These are phyloP conservation scores for Ceratorhiza oryzae-sativae DNA, from an alignment of 1,284 basidiomycete species.

Conservation along the genomic window DNA sequence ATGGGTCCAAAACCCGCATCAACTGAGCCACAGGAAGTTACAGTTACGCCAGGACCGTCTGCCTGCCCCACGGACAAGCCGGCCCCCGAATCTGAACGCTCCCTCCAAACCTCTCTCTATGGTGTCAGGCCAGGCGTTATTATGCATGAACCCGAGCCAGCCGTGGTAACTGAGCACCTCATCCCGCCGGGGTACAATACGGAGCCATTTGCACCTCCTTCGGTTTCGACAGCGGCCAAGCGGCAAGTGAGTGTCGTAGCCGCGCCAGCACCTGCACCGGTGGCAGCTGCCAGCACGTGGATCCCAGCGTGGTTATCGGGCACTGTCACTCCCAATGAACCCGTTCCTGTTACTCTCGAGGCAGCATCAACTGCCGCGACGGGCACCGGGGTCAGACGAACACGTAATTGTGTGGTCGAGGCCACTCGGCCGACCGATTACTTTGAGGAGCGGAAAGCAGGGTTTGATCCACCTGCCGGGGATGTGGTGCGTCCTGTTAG, in stretches of 20 bases:
- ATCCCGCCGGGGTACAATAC: not conserved
- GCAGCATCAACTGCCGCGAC: not conserved
- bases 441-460: constrained; percentile 27
- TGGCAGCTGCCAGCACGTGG: not conserved
- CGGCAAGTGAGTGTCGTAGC: constrained; percentile 20
- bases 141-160: not conserved
- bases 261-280: constrained; percentile 3
- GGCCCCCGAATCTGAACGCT: not conserved
- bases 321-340: not conserved
- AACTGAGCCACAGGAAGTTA: too few relatives aligned
- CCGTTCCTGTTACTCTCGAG: not conserved
- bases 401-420: constrained; percentile 2
- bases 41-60: too few relatives aligned
- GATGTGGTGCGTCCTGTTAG: constrained; percentile 23
- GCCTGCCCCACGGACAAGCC: not conserved
- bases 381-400: not conserved
- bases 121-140: not conserved
- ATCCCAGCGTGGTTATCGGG: not conserved
- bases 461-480: constrained; percentile 9
- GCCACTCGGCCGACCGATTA: constrained; percentile 14
- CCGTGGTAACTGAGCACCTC: not conserved
- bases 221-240: not conserved
- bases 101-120: not conserved
- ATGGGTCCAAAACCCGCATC: constrained; percentile 22
- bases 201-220: not conserved